A percentile compares a stretch with the other conserved stretches of the same genome.
Conservation (phyloP, 78 protist species). For the Emiliania huxleyi region DNA sequence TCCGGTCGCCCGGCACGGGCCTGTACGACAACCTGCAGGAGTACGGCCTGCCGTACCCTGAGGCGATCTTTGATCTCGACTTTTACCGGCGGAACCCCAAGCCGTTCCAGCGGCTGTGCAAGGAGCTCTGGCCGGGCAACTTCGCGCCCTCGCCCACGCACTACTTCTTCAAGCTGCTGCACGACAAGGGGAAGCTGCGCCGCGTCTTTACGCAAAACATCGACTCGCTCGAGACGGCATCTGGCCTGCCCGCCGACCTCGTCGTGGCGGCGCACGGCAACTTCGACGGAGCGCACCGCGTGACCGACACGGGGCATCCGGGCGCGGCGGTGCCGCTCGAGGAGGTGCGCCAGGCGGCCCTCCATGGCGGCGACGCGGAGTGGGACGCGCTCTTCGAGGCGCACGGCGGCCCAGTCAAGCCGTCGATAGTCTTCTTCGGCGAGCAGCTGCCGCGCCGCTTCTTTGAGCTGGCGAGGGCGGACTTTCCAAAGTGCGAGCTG, state of each 20-base stretch:
- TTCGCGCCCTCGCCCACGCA: constrained; percentile 45
- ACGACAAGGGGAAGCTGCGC: not conserved
- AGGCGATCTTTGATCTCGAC: not conserved
- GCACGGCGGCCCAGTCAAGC: constrained; percentile 20
- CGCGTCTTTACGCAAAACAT: constrained; percentile 64
- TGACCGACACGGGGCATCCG: not conserved
- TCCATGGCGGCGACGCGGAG: not conserved
- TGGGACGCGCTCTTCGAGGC: not conserved
- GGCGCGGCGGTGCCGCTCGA: not conserved
- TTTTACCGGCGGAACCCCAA: not conserved
- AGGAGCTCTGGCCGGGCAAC: constrained; percentile 2
- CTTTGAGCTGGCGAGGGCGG: not conserved
- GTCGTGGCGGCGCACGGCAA: constrained; percentile 46
- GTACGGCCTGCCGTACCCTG: not conserved
- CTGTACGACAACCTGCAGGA: constrained; percentile 27
- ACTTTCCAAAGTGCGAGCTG: constrained; percentile 31
- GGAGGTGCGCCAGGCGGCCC: not conserved
- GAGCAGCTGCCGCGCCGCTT: constrained; percentile 45
- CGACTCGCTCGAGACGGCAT: constrained; percentile 48
- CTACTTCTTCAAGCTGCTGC: constrained; percentile 27
- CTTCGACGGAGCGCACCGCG: constrained; percentile 21
- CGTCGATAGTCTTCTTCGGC: constrained; percentile 67
- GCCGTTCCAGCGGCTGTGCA: not conserved
- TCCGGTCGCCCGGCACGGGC: constrained; percentile 53
- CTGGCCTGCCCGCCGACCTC: constrained; percentile 11